Conservation (phyloP, 345 rosid species). For the Populus pruinosa region DNA sequence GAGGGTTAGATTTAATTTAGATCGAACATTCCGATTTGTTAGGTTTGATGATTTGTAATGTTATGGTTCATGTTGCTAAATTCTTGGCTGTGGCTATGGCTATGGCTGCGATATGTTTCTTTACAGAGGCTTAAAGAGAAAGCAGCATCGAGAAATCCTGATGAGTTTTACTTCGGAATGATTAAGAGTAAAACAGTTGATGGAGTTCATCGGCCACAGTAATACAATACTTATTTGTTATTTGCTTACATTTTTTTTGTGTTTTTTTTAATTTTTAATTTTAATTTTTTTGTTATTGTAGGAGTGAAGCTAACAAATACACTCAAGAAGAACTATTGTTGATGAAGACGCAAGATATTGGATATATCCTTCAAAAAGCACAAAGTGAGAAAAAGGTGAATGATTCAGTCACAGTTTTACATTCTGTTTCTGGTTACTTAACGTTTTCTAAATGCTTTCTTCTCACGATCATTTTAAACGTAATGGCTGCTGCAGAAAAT, state of each 20-base stretch:
- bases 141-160: conserved; percentile 81
- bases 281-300: conserved; percentile 12
- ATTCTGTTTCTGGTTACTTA: background rate
- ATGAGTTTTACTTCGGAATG: conserved; percentile 85
- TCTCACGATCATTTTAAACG: background rate
- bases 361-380: conserved; percentile 74
- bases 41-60: background rate
- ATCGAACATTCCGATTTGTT: background rate
- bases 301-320: conserved; percentile 71
- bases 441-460: too few species aligned
- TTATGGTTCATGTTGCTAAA: background rate
- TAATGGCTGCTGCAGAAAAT: conserved; percentile 57
- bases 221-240: conserved; percentile 9
- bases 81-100: background rate
- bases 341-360: conserved; percentile 92
- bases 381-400: conserved; percentile 78
- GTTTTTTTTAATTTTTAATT: background rate
- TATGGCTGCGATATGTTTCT: background rate
- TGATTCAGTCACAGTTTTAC: background rate
- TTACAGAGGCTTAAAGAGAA: conserved; percentile 70
- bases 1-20: conserved; percentile 28
- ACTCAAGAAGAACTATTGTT: conserved; percentile 70
- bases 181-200: conserved; percentile 48
- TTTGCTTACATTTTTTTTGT: background rate
- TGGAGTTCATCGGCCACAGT: conserved; percentile 72